Conservation (phyloP, 768 basidiomycete species). For the Coprinopsis sp. region DNA sequence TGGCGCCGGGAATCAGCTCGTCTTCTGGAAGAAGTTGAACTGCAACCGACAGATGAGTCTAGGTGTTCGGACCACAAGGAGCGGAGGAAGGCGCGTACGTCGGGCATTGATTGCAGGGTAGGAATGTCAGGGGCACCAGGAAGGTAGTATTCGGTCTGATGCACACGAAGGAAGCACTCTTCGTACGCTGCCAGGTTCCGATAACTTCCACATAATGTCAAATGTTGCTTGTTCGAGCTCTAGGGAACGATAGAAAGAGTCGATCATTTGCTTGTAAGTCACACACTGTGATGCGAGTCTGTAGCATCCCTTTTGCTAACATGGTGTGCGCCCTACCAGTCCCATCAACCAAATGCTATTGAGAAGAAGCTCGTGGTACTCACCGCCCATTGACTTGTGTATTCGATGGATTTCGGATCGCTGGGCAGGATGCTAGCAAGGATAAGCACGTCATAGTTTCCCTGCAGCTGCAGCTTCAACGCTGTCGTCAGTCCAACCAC, state of each 20-base stretch:
- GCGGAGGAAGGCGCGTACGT: slow-evolving; percentile 30
- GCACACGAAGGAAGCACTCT: slow-evolving; percentile 58
- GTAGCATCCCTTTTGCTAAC: slow-evolving; percentile 51
- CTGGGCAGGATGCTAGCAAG: slow-evolving; percentile 66
- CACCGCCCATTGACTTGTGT: slow-evolving; percentile 82
- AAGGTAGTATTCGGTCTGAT: slow-evolving; percentile 57
- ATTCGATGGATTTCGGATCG: slow-evolving; percentile 62
- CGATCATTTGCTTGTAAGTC: neutral
- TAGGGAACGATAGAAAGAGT: neutral
- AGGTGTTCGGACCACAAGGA: neutral
- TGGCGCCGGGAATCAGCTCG: slow-evolving; percentile 30
- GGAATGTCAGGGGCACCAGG: slow-evolving; percentile 35
- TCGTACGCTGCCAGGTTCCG: slow-evolving; percentile 49
- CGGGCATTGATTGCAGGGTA: slow-evolving; percentile 49
- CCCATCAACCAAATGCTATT: neutral
- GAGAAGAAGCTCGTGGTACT: slow-evolving; percentile 19
- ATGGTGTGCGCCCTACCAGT: slow-evolving; percentile 70
- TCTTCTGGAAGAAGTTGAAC: slow-evolving; percentile 34
- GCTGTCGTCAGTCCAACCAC: slow-evolving; percentile 76
- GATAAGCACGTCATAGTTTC: slow-evolving; percentile 59
- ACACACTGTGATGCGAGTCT: slow-evolving; percentile 41
- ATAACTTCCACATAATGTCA: slow-evolving; percentile 64
- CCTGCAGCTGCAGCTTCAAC: slow-evolving; percentile 57
- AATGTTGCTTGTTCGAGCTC: slow-evolving; percentile 75
- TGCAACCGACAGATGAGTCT: slow-evolving; percentile 14